These are phyloP conservation scores for Scenedesmus sp. DNA, from an alignment of 163 green algal genomes.

Conservation along the genomic window DNA sequence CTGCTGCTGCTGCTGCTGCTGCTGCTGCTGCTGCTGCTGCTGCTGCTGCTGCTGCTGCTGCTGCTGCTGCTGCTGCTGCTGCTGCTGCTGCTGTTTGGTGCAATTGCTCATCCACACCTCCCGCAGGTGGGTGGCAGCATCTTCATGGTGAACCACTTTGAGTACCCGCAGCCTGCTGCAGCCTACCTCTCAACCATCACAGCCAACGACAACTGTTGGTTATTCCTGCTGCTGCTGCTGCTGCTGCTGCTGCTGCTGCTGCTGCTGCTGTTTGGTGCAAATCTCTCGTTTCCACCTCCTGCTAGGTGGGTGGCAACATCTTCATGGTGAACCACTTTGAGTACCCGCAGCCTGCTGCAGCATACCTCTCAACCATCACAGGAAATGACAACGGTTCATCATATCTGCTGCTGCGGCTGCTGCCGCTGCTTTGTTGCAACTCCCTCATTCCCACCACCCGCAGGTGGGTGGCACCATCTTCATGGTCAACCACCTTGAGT, in stretches of 20 bases:
- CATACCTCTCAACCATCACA: too few species aligned
- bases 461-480: too few species aligned
- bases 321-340: too few species aligned
- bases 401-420: conserved; percentile 21
- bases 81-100: neutral
- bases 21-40: too few species aligned
- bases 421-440: too few species aligned
- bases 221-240: too few species aligned
- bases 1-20: neutral
- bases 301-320: too few species aligned
- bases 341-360: too few species aligned
- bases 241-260: conserved; percentile 21
- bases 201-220: neutral
- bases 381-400: too few species aligned
- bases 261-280: neutral
- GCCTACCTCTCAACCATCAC: neutral
- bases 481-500: too few species aligned
- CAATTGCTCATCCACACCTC: neutral
- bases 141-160: neutral
- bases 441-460: too few species aligned
- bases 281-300: too few species aligned
- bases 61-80: conserved; percentile 6
- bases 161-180: conserved; percentile 1
- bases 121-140: neutral
- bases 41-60: neutral